Evolutionary conservation across 192 early-diverging fungal genomes (phyloP), one percentile per base, ranked within the genome.

Genomic region (Radiomyces spectabilis): DNA sequence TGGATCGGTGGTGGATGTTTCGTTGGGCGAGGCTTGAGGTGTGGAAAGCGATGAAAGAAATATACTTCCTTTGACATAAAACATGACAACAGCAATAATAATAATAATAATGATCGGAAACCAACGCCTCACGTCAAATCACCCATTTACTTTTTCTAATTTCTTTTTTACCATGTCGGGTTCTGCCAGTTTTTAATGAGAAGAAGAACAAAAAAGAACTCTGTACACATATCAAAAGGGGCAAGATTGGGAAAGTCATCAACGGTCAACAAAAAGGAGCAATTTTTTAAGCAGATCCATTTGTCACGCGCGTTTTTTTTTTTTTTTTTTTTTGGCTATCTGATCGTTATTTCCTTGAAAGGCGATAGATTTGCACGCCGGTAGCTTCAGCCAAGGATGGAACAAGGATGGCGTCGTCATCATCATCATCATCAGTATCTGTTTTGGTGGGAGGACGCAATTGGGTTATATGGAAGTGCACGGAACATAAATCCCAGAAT

Each of bases 401-500:
- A 0, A 62, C 40, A 18, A 62, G 26, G 29, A 34, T 22, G 46
- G 27, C 42, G 55, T 62, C 60, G 12, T 6, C 3, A 48, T 62
- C 60, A 5, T 47, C 6, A 0, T 19, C 9, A 21, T 34, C 19
- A 22, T 55, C 44, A 1, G 31, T 27, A n/a, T n/a, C n/a, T n/a
- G n/a, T n/a, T n/a, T n/a, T n/a, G n/a, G n/a, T n/a, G n/a, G n/a
- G n/a, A n/a, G n/a, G n/a, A n/a, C n/a, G n/a, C 10, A 62, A 27
- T 19, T 55, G 27, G 7, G 9, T 48, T 4, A 72, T 41, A 10
- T 51, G 24, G 41, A 74, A 78, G 22, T 50, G 25, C 10, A 26
- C 22, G 1, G 32, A 0, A 9, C 69, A 59, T 2, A 49, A 15
- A 0, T 56, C 22, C 59, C 74, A 75, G 30, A 78, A 78, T 3